Percentiles rank a stretch among this genome's conserved stretches.
Conservation (phyloP, 2,329 filamentous ascomycete genomes). For the Elsinoe necatrix region DNA sequence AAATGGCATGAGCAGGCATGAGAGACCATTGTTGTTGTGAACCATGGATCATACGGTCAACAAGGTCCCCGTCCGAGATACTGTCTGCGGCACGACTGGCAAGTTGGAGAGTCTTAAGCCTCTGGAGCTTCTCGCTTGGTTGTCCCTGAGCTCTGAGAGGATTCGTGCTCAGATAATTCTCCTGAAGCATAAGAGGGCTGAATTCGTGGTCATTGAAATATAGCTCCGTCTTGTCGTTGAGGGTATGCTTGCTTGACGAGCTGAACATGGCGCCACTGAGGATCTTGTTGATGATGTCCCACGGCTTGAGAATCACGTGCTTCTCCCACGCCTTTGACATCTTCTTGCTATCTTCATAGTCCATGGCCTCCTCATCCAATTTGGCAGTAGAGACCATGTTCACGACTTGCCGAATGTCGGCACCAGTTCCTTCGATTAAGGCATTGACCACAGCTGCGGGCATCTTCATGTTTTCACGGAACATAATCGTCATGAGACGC, state of each 20-base stretch:
- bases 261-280: slow-evolving; percentile 81
- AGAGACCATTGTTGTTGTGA: slow-evolving; percentile 97
- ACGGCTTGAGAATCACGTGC: slow-evolving; percentile 90
- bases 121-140: slow-evolving; percentile 50
- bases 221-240: slow-evolving; percentile 97
- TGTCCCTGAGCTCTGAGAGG: slow-evolving; percentile 57
- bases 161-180: slow-evolving; percentile 85
- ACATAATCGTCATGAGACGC: slow-evolving; percentile 90
- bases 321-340: slow-evolving; percentile 99
- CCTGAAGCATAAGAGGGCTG: slow-evolving; percentile 94
- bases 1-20: slow-evolving; percentile 93
- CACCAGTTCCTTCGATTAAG: slow-evolving; percentile 87
- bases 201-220: slow-evolving; percentile 99
- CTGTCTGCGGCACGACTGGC: slow-evolving; percentile 83
- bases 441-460: slow-evolving; percentile 78
- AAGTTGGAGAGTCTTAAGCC: slow-evolving; percentile 76
- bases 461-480: slow-evolving; percentile 80
- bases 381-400: slow-evolving; percentile 97
- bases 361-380: slow-evolving; percentile 70
- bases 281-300: slow-evolving; percentile 95
- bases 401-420: slow-evolving; percentile 94
- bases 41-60: slow-evolving; percentile 97
- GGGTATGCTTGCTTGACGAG: slow-evolving; percentile 68
- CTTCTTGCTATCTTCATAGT: slow-evolving; percentile 75
- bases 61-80: slow-evolving; percentile 92